phyloP scores from a whole-genome alignment of 75 land plant genomes.

The Larix kaempferi region DNA sequence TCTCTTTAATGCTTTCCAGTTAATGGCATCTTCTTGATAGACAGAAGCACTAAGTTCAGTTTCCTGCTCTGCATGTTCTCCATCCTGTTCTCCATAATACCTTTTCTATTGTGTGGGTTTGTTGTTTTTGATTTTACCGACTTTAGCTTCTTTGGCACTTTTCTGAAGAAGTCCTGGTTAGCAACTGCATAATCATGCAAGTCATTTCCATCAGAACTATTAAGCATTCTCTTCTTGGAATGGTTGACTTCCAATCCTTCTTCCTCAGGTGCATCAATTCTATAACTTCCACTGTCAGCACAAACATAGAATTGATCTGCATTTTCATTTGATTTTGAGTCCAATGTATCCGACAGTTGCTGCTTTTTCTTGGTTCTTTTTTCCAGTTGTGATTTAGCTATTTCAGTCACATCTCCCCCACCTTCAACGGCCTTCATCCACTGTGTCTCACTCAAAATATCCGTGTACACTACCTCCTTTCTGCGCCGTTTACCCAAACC shows the following conservation, averaged over 20 bases:
- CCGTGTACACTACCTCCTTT: slow-evolving; percentile 81
- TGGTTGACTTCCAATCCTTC: slow-evolving; percentile 1
- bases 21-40: slow-evolving; percentile 3
- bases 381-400: slow-evolving; percentile 20
- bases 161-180: slow-evolving; percentile 6
- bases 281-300: too few relatives aligned
- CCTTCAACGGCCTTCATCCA: slow-evolving; percentile 88
- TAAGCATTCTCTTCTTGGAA: background rate
- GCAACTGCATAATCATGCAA: background rate
- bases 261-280: background rate
- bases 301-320: too few relatives aligned
- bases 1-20: slow-evolving; percentile 8
- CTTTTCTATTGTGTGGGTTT: background rate
- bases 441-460: slow-evolving; percentile 76
- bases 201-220: too few relatives aligned
- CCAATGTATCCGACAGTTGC: background rate
- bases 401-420: slow-evolving; percentile 59
- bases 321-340: too few relatives aligned
- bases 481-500: slow-evolving; percentile 63
- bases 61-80: background rate
- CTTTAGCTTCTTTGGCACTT: slow-evolving; percentile 8
- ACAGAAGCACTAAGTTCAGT: background rate
- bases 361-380: background rate
- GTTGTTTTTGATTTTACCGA: slow-evolving; percentile 1
- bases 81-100: background rate